Percentiles rank a stretch among this genome's conserved stretches.
phyloP scores from a whole-genome alignment of 2,329 filamentous ascomycete species.

The Ampelomyces quisqualis region DNA sequence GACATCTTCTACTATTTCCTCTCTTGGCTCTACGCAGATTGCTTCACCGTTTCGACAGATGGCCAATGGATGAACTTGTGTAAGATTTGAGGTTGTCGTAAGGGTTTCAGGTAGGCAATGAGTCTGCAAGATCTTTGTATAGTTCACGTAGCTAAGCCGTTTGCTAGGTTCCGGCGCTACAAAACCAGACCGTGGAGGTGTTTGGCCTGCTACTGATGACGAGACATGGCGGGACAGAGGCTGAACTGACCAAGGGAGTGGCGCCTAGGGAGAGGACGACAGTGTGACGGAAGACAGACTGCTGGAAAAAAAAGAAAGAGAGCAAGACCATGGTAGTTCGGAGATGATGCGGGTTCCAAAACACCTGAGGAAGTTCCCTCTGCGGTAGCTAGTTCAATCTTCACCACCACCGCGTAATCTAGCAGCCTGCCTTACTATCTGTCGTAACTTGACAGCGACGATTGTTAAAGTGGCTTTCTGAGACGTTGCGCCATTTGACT shows the following conservation, averaged over 20 bases:
- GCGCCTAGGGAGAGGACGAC: too few relatives aligned
- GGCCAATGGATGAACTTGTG: slow-evolving; percentile 3
- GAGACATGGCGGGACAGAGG: too few relatives aligned
- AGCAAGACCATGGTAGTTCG: background rate
- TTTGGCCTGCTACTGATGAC: background rate
- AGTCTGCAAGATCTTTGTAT: background rate
- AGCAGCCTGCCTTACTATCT: slow-evolving; percentile 19
- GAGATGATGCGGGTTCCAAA: too few relatives aligned
- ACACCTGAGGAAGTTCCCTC: too few relatives aligned
- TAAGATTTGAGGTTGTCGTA: slow-evolving; percentile 1
- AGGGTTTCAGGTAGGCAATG: background rate
- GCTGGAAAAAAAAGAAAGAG: background rate
- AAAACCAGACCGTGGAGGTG: slow-evolving; percentile 2
- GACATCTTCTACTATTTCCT: background rate
- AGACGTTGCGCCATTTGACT: slow-evolving; percentile 19
- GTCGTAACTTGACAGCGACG: slow-evolving; percentile 19
- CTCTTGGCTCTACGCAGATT: slow-evolving; percentile 2
- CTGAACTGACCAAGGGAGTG: too few relatives aligned
- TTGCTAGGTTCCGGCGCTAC: background rate
- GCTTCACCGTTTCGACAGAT: background rate
- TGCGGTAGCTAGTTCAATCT: too few relatives aligned
- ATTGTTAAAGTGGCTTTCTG: slow-evolving; percentile 17
- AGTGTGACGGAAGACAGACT: too few relatives aligned
- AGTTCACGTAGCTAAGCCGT: background rate
- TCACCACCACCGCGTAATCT: slow-evolving; percentile 2